These are phyloP conservation scores for Neoscytalidium dimidiatum DNA, from an alignment of 2,329 filamentous ascomycete species.

Conservation along the genomic window DNA sequence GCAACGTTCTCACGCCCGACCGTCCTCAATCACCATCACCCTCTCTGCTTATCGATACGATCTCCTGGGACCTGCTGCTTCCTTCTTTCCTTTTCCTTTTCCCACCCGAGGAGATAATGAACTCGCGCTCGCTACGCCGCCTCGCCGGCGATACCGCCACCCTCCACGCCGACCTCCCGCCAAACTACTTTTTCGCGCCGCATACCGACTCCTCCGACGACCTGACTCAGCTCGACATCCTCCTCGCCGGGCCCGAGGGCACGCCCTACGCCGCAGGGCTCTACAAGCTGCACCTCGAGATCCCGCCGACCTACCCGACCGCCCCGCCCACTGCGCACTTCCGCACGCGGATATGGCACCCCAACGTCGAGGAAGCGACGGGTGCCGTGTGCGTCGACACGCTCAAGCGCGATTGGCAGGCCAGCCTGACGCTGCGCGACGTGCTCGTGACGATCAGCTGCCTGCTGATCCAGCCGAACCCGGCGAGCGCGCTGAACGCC, in stretches of 20 bases:
- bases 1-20: background rate
- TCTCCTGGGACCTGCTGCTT: background rate
- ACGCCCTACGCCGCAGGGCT: constrained; percentile 62
- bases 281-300: constrained; percentile 61
- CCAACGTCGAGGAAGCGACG: constrained; percentile 64
- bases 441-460: constrained; percentile 62
- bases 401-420: constrained; percentile 64
- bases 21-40: background rate
- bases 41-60: background rate
- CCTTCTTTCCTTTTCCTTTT: background rate
- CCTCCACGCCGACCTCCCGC: constrained; percentile 58
- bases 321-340: constrained; percentile 60
- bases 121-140: constrained; percentile 55
- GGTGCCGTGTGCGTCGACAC: constrained; percentile 67
- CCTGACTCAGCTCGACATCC: constrained; percentile 58
- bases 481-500: constrained; percentile 64
- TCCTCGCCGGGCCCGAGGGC: constrained; percentile 60
- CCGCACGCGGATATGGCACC: constrained; percentile 64
- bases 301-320: constrained; percentile 58
- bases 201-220: constrained; percentile 37
- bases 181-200: constrained; percentile 62
- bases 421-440: constrained; percentile 59
- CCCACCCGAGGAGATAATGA: constrained; percentile 27
- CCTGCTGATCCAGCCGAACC: constrained; percentile 64
- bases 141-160: constrained; percentile 62